Base-by-base conservation (phyloP, 768 basidiomycete species). In the Suillus brevipes region DNA sequence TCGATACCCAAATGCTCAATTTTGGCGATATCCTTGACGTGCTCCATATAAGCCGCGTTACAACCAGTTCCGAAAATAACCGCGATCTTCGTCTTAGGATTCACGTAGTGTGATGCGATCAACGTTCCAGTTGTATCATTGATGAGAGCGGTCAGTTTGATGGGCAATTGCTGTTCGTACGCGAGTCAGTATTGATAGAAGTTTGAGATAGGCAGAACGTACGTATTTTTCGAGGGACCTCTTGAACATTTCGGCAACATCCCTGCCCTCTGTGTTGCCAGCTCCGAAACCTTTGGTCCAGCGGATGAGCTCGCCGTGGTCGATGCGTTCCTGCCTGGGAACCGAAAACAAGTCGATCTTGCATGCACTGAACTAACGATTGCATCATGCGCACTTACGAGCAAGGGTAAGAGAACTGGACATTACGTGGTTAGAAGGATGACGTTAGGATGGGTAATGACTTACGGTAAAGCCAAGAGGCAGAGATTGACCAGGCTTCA, bases 211-310 rank as follows among this genome's bases (percentile, higher is more conserved):
- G 40, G 64, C 49, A 49, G 25, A 40, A 47, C 55, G 63, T 62
- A 95, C 94, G 72, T 85, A 81, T 82, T 90, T 92, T 64, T 81
- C 82, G 55, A 99, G 85, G 16, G 92, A 90, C 63, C 87, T 78
- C 58, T 87, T 86, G 81, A 99, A 97, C 94, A 99, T 96, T 45
- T 83, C 91, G 5, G 94, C 96, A 14, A 97, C 95, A 71, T 99
- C 94, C 62, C 85, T 81, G 20, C 96, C 96, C 77, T 99, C 97
- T 20, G 94, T 95, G 73, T 96, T 94, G 6, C 85, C 75, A 0
- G 92, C 92, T 38, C 95, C 95, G 71, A 99, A 99, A 68, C 97
- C 97, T 78, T 99, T 99, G n/a, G 97, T 99, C 97, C 97, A 99
- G 20, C 97, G 90, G 71, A 98, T 95, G 43, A 99, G 89, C 66